A percentile compares a stretch with the other conserved stretches of the same genome.
These are phyloP conservation scores for Aspergillus nomiae DNA, from an alignment of 2,329 filamentous ascomycete species.

Conservation along the genomic window DNA sequence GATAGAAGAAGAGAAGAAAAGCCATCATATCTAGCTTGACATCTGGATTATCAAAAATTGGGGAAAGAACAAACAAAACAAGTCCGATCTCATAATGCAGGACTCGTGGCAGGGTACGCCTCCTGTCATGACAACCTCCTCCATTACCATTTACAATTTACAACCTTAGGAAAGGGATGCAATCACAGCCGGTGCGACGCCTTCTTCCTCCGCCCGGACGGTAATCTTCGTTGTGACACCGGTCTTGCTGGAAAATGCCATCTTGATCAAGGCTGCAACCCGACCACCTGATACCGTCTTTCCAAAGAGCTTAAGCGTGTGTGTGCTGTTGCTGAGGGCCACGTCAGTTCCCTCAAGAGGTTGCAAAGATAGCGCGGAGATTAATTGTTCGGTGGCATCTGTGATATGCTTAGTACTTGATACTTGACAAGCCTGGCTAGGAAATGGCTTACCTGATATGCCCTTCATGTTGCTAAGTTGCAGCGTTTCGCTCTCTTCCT, in stretches of 20 bases:
- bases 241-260: constrained; percentile 90
- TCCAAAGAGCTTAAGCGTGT: constrained; percentile 92
- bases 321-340: constrained; percentile 81
- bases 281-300: constrained; percentile 91
- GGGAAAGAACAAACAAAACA: constrained; percentile 12
- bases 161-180: constrained; percentile 72
- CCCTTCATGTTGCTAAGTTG: constrained; percentile 86
- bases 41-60: constrained; percentile 9
- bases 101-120: constrained; percentile 20
- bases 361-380: constrained; percentile 84
- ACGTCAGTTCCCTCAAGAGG: constrained; percentile 94
- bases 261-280: constrained; percentile 83
- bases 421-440: constrained; percentile 3
- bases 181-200: constrained; percentile 80
- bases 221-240: constrained; percentile 96
- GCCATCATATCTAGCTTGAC: constrained; percentile 2
- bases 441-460: constrained; percentile 72
- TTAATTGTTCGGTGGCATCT: constrained; percentile 92
- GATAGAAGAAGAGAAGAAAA: constrained; percentile 6
- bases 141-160: constrained; percentile 24
- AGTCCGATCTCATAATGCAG: constrained; percentile 27
- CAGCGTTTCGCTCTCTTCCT: constrained; percentile 88
- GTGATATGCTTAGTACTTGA: constrained; percentile 30
- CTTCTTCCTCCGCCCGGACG: constrained; percentile 88
- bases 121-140: constrained; percentile 16